Conservation (phyloP, 2,329 filamentous ascomycete species). For the Xylariomycetidae sp. region DNA sequence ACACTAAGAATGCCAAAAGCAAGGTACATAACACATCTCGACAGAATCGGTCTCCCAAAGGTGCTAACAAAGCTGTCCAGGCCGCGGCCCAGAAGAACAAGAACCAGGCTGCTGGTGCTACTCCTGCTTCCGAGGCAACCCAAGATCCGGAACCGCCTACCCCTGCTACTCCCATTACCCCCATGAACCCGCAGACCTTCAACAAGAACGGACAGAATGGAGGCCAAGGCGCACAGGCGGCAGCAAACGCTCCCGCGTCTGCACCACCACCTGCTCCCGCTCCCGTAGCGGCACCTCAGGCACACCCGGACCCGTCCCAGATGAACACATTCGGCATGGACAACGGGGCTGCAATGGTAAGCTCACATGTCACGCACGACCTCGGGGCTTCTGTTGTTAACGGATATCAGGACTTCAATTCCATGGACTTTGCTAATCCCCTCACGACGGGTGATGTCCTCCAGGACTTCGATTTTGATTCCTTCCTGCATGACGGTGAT, state of each 20-base stretch:
- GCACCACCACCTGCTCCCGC: conserved; percentile 38
- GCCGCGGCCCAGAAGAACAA: conserved; percentile 59
- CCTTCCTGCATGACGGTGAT: conserved; percentile 58
- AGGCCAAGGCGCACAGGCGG: conserved; percentile 32
- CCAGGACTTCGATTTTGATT: conserved; percentile 65
- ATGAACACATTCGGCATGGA: conserved; percentile 42
- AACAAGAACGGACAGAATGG: conserved; percentile 40
- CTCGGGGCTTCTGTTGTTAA: too few species aligned
- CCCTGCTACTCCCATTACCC: conserved; percentile 61
- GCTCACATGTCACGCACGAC: conserved; percentile 19
- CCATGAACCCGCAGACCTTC: conserved; percentile 48
- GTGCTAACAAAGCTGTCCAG: conserved; percentile 32
- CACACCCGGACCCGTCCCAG: conserved; percentile 46
- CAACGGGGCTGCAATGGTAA: conserved; percentile 37
- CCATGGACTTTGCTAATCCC: conserved; percentile 54
- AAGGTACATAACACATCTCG: conserved; percentile 53
- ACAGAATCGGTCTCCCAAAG: conserved; percentile 5
- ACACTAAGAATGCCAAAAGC: conserved; percentile 56
- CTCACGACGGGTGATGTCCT: conserved; percentile 52
- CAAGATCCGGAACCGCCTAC: conserved; percentile 55
- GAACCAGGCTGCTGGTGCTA: conserved; percentile 50
- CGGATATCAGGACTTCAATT: conserved; percentile 34
- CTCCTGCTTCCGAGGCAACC: conserved; percentile 51
- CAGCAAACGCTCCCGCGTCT: conserved; percentile 40
- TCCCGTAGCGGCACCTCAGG: conserved; percentile 39